Evolutionary conservation across 352 stramenopile species (phyloP), one percentile per base, ranked within the genome.

Genomic region (Elongisporangium prolatum): DNA sequence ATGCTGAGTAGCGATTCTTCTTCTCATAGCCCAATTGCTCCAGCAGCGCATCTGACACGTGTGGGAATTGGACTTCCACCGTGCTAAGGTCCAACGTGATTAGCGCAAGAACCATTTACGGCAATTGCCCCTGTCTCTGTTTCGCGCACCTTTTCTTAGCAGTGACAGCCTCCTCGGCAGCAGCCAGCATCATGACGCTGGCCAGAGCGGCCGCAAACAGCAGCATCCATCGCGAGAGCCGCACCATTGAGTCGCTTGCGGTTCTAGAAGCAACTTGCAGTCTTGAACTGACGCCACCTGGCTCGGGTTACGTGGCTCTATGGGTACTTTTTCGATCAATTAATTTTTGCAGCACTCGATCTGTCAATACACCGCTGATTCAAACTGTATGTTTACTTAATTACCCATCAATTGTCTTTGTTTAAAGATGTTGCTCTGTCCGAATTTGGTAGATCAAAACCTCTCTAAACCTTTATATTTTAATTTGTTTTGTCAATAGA

Each of bases 11-110:
- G 48, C 76, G 72, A 62, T 89, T 90, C 71, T 89, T 90, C 74
- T 89, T 91, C 68, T 89, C 58, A 60, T 89, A 91, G 24, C 82
- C 82, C 24, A 91, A 69, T 54, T 89, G 80, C 59, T 89, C 76
- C 47, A 91, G 72, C 49, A 89, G 64, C 48, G 77, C 77, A 13
- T 91, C 82, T n/a, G 80, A 81, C 48, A 91, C 78, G 50, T 88
- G 76, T 21, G 80, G 78, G 71, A 90, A 88, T 62, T 90, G 80
- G 62, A 90, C 80, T 48, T 88, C 76, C 24, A 90, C 80, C 67
- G 74, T 85, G 54, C 11, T 21, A 49, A 34, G 25, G 2, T 10
- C 37, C 56, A 40, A 44, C 10, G n/a, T 38, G 11, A 54, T 9
- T 50, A n/a, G 16, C 25, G 20, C 55, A 8, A 54, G 4, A 11